These are phyloP conservation scores for Aspergillus cejpii DNA, from an alignment of 2,329 filamentous ascomycete species.

Conservation along the genomic window DNA sequence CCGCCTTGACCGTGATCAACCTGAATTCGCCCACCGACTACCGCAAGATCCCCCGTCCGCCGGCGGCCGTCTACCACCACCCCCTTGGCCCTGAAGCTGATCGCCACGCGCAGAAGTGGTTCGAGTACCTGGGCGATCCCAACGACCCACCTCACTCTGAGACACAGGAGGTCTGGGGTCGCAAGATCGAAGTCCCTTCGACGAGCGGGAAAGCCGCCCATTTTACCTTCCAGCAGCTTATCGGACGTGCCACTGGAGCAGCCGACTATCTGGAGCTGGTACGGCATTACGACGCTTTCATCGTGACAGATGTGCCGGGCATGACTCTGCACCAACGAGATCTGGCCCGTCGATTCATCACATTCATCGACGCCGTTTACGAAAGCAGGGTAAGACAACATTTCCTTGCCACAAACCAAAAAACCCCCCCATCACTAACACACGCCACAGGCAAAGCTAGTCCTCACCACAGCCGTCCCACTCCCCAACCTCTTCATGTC, in stretches of 20 bases:
- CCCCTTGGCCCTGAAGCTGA: conserved; percentile 71
- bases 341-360: conserved; percentile 87
- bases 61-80: conserved; percentile 89
- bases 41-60: conserved; percentile 88
- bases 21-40: conserved; percentile 94
- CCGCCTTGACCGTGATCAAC: conserved; percentile 78
- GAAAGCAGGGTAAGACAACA: conserved; percentile 53
- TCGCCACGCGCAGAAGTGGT: conserved; percentile 89
- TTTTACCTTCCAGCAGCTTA: conserved; percentile 90
- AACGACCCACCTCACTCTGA: conserved; percentile 68
- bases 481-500: conserved; percentile 81
- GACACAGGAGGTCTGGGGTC: conserved; percentile 82
- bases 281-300: conserved; percentile 82
- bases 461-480: conserved; percentile 82
- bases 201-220: conserved; percentile 82
- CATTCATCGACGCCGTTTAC: conserved; percentile 94
- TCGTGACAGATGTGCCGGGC: conserved; percentile 82
- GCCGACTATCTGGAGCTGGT: conserved; percentile 93
- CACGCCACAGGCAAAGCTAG: conserved; percentile 71
- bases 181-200: conserved; percentile 77
- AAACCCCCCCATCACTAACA: not conserved
- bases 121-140: conserved; percentile 83
- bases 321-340: conserved; percentile 87
- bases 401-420: not conserved
- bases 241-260: conserved; percentile 78